phyloP scores from a whole-genome alignment of 1,284 basidiomycete species.

The Apiotrichum domesticum region DNA sequence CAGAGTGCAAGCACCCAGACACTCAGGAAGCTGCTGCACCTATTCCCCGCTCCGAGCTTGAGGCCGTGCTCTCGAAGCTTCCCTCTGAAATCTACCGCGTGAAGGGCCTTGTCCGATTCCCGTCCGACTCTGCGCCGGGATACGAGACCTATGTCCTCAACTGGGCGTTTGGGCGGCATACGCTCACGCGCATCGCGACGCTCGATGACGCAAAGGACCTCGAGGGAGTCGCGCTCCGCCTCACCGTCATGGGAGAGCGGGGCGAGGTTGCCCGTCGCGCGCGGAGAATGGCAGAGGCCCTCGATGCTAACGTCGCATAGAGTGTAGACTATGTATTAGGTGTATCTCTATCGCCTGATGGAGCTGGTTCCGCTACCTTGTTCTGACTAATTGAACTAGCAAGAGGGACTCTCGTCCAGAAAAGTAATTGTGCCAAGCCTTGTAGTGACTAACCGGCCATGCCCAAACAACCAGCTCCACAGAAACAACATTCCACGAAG shows the following conservation, averaged over 20 bases:
- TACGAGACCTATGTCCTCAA: constrained; percentile 61
- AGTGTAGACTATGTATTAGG: neutral
- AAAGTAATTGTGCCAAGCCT: too few relatives aligned
- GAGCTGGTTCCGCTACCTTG: neutral
- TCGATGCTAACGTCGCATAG: constrained; percentile 48
- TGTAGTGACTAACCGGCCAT: too few relatives aligned
- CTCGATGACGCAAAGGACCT: constrained; percentile 41
- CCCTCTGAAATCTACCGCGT: constrained; percentile 49
- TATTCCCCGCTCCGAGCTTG: constrained; percentile 20
- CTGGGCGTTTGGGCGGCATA: constrained; percentile 82
- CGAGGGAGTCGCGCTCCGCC: constrained; percentile 50
- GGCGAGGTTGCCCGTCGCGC: constrained; percentile 65
- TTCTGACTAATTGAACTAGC: too few relatives aligned
- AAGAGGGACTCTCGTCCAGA: too few relatives aligned
- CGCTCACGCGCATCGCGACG: constrained; percentile 53
- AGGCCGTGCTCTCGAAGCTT: constrained; percentile 53
- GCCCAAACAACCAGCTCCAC: too few relatives aligned
- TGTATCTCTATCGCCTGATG: neutral
- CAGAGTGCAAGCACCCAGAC: neutral
- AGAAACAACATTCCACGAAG: too few relatives aligned
- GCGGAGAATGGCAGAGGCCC: constrained; percentile 54
- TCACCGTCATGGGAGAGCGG: constrained; percentile 82
- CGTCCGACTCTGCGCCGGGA: constrained; percentile 5
- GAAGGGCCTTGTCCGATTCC: constrained; percentile 71
- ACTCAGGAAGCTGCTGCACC: neutral